phyloP scores from a whole-genome alignment of 1,284 basidiomycete genomes.

The Peniophora sp. region DNA sequence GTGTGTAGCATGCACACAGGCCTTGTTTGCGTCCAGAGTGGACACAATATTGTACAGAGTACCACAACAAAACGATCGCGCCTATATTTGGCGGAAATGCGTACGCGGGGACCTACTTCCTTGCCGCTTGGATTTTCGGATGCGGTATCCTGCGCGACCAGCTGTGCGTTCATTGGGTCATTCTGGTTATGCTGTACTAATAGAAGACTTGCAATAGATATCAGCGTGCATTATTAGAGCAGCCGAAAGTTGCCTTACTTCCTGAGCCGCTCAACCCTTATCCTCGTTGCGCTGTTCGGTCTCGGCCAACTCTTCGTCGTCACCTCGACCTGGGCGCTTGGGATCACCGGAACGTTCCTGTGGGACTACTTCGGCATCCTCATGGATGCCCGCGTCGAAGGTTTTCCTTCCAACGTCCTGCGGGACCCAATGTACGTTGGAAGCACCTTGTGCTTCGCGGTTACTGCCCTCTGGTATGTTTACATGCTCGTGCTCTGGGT shows the following conservation, averaged over 20 bases:
- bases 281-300: conserved; percentile 62
- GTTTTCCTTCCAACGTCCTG: conserved; percentile 94
- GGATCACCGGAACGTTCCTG: conserved; percentile 90
- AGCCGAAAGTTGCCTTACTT: conserved; percentile 54
- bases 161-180: conserved; percentile 76
- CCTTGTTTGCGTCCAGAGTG: conserved; percentile 1
- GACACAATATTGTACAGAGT: conserved; percentile 55
- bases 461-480: conserved; percentile 73
- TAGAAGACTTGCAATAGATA: conserved; percentile 38
- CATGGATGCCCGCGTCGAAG: conserved; percentile 80
- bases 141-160: conserved; percentile 82
- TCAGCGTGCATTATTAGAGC: conserved; percentile 62
- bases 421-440: conserved; percentile 96
- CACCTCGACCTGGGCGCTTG: conserved; percentile 86
- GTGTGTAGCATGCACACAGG: conserved; percentile 40
- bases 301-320: conserved; percentile 78
- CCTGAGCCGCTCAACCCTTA: conserved; percentile 53
- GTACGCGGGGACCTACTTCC: conserved; percentile 79
- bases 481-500: conserved; percentile 1
- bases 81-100: conserved; percentile 70
- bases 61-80: conserved; percentile 82
- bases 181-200: too few species aligned
- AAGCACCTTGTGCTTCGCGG: conserved; percentile 81
- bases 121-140: conserved; percentile 85
- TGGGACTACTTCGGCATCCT: conserved; percentile 99